phyloP scores from a whole-genome alignment of 805 yeast species.

The Pichia manshurica region DNA sequence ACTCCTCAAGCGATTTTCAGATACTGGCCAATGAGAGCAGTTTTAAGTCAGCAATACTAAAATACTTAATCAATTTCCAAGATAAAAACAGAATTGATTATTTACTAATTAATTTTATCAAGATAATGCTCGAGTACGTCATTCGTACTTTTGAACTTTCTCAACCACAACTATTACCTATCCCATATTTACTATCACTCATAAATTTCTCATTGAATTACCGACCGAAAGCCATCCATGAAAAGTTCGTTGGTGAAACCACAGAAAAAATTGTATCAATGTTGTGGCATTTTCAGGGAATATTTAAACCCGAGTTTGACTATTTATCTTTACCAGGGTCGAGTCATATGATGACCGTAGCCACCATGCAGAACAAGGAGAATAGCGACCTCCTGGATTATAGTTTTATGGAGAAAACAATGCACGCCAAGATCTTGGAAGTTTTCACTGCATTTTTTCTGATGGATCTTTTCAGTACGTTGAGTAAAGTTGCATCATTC shows the following conservation, averaged over 20 bases:
- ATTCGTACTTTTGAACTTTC: constrained; percentile 17
- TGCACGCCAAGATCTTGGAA: constrained; percentile 44
- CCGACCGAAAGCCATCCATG: constrained; percentile 55
- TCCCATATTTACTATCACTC: constrained; percentile 58
- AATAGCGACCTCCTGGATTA: constrained; percentile 17
- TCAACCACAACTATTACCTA: constrained; percentile 28
- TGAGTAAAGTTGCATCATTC: constrained; percentile 28
- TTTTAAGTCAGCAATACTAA: constrained; percentile 32
- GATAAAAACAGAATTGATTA: constrained; percentile 43
- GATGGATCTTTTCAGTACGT: constrained; percentile 51
- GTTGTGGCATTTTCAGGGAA: constrained; percentile 20
- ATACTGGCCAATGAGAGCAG: constrained; percentile 26
- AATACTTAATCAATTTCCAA: constrained; percentile 39
- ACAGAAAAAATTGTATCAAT: constrained; percentile 25
- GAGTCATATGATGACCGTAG: constrained; percentile 10
- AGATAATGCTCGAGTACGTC: constrained; percentile 29
- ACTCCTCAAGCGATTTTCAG: constrained; percentile 21
- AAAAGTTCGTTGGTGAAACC: constrained; percentile 30
- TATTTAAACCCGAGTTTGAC: constrained; percentile 27
- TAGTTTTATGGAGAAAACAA: constrained; percentile 28
- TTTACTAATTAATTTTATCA: constrained; percentile 39
- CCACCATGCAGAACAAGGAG: constrained; percentile 10
- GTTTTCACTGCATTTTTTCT: constrained; percentile 44
- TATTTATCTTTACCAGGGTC: constrained; percentile 21
- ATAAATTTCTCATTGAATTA: constrained; percentile 51